Base-by-base conservation (phyloP, 2,329 filamentous ascomycete genomes). In the Alternaria arbusti region DNA sequence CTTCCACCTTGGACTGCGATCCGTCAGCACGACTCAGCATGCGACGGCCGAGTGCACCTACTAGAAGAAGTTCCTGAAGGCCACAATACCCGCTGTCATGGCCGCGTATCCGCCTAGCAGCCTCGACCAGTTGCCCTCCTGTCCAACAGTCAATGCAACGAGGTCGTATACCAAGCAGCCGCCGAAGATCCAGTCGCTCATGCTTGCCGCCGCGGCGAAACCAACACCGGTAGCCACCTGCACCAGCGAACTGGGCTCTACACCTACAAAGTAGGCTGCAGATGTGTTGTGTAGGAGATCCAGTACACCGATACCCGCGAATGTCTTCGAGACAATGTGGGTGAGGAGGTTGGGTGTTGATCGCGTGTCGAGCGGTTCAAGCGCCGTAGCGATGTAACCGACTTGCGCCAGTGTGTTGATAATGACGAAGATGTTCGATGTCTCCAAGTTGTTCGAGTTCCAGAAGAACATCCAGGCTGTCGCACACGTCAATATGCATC, bases 401-500 rank as follows among this genome's bases (percentile, higher is more conserved):
- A 89, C 78, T 71, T 89, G 87, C 1, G 83, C 78, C 30, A 86
- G 64, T 15, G 85, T 86, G 71, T 89, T 89, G 51, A 85, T 75
- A 20, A 84, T 74, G 45, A 89, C 87, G 68, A 88, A 88, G 30
- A 86, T 66, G 68, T 89, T 87, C 25, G 84, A 80, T 0, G 82
- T 82, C 58, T 84, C 82, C 6, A 89, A 81, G 22, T 83, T 72
- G 4, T 82, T 81, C 1, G 80, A 68, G 68, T 89, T 88, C 87
- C 87, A 89, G 79, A 88, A 88, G 68, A 89, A 82, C 86, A 89
- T 88, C 86, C 86, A 88, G 4, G 83, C 82, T 83, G 45, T 32
- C 13, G 15, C 10, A 17, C 4, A 26, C 32, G 40, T 59, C 25
- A 61, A 47, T 50, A 25, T 54, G 15, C 12, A n/a, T 51, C 9